phyloP scores from a whole-genome alignment of 2,329 filamentous ascomycete genomes.

The Fusarium albidum region DNA sequence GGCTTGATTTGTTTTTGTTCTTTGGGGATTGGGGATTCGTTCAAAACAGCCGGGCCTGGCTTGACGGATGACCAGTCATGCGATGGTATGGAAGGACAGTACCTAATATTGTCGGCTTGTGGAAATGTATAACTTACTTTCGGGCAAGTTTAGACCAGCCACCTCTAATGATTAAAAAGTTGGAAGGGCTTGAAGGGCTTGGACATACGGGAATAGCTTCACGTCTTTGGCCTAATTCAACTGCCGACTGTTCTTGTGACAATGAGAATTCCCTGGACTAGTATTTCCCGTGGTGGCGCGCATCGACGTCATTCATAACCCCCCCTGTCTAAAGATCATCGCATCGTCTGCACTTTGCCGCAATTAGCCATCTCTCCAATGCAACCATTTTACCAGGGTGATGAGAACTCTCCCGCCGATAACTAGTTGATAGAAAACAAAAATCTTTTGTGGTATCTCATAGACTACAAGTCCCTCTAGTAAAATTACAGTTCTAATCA shows the following conservation, averaged over 20 bases:
- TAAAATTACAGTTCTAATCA: slow-evolving; percentile 18
- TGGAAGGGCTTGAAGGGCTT: neutral
- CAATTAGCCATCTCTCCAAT: neutral
- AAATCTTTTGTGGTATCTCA: slow-evolving; percentile 36
- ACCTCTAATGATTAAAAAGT: neutral
- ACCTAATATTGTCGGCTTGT: neutral
- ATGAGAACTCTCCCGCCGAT: neutral
- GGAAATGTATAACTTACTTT: slow-evolving; percentile 2
- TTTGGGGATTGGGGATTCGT: neutral
- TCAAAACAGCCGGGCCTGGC: neutral
- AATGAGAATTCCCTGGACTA: no score
- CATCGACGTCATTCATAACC: slow-evolving; percentile 5
- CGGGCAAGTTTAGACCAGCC: neutral
- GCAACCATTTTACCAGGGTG: slow-evolving; percentile 2
- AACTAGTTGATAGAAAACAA: neutral
- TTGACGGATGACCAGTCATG: neutral
- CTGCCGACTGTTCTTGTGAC: no score
- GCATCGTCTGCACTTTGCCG: neutral
- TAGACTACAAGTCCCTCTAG: slow-evolving; percentile 8
- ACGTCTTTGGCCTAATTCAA: neutral
- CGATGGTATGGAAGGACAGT: neutral
- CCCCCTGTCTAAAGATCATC: slow-evolving; percentile 5
- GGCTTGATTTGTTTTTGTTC: no score
- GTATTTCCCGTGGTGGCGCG: neutral
- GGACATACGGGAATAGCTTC: neutral